Evolutionary conservation across 2,329 filamentous ascomycete genomes (phyloP).

Genomic region (Hymenoscyphus fraxineus): DNA sequence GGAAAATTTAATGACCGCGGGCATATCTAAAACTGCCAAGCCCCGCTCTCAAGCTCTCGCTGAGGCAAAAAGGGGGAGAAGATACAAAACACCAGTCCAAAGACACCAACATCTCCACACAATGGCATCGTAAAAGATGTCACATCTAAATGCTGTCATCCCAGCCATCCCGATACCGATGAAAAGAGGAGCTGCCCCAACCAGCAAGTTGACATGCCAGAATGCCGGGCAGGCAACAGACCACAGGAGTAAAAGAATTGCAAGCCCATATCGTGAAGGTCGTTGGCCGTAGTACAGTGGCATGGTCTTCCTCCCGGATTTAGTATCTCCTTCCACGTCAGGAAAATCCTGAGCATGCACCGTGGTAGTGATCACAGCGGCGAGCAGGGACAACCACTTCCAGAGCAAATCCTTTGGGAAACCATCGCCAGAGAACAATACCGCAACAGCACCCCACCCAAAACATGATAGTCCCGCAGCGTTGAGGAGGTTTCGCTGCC

Average conservation of each 20-base stretch:
- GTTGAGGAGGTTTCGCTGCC: conserved; percentile 8
- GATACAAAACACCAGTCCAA: conserved; percentile 5
- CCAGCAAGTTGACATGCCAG: conserved; percentile 5
- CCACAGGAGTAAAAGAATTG: conserved; percentile 22
- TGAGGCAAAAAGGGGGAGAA: neutral
- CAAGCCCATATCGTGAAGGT: conserved; percentile 23
- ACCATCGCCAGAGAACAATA: neutral
- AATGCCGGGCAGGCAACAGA: conserved; percentile 11
- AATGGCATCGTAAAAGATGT: neutral
- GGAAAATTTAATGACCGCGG: too few relatives aligned
- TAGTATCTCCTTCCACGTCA: conserved; percentile 30
- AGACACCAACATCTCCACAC: conserved; percentile 5
- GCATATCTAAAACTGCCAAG: neutral
- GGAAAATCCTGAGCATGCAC: conserved; percentile 34
- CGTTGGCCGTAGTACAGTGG: conserved; percentile 26
- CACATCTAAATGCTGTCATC: conserved; percentile 1
- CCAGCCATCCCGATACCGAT: neutral
- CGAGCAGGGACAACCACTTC: conserved; percentile 8
- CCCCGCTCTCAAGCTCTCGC: neutral
- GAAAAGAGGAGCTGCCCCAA: neutral
- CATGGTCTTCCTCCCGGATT: conserved; percentile 23
- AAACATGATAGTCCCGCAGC: conserved; percentile 6
- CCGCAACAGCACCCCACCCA: conserved; percentile 6
- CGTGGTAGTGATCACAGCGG: conserved; percentile 17
- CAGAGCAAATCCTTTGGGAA: neutral